Evolutionary conservation across 2,329 filamentous ascomycete species (phyloP).

Genomic region (Cytospora mali): DNA sequence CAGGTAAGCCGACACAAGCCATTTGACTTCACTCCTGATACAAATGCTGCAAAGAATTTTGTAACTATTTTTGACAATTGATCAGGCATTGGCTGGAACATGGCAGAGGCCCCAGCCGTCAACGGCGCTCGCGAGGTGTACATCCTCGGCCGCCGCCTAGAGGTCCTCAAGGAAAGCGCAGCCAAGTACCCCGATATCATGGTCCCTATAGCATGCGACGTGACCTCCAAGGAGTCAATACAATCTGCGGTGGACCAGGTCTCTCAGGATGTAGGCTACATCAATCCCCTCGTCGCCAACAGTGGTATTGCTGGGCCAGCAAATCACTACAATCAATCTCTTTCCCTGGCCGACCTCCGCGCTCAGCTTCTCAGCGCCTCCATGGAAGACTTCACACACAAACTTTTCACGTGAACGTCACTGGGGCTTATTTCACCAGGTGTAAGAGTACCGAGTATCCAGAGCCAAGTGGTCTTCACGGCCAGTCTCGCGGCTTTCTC

Average conservation of each 20-base stretch:
- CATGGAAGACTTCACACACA: conserved; percentile 65
- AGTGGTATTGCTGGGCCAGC: conserved; percentile 55
- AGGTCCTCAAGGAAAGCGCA: conserved; percentile 46
- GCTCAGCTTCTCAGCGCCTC: conserved; percentile 53
- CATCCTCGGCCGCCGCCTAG: conserved; percentile 52
- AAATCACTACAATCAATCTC: conserved; percentile 26
- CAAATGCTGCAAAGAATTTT: neutral
- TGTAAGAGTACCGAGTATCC: conserved; percentile 35
- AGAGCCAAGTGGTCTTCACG: conserved; percentile 59
- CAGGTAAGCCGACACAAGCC: conserved; percentile 38
- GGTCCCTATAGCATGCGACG: conserved; percentile 44
- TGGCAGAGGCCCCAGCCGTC: conserved; percentile 50
- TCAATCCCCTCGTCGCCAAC: conserved; percentile 66
- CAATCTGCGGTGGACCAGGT: conserved; percentile 62
- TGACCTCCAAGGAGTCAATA: conserved; percentile 50
- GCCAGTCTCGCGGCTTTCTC: conserved; percentile 66
- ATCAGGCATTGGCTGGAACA: conserved; percentile 53
- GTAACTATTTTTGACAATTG: neutral
- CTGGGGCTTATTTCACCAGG: conserved; percentile 64
- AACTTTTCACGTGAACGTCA: conserved; percentile 59
- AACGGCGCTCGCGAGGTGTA: conserved; percentile 56
- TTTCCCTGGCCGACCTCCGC: conserved; percentile 37
- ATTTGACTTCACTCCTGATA: neutral
- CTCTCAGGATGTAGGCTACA: conserved; percentile 56
- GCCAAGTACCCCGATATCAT: conserved; percentile 34